A percentile compares a stretch with the other conserved stretches of the same genome.
These are phyloP conservation scores for Cladosporium phlei DNA, from an alignment of 2,329 filamentous ascomycete genomes.

Conservation along the genomic window DNA sequence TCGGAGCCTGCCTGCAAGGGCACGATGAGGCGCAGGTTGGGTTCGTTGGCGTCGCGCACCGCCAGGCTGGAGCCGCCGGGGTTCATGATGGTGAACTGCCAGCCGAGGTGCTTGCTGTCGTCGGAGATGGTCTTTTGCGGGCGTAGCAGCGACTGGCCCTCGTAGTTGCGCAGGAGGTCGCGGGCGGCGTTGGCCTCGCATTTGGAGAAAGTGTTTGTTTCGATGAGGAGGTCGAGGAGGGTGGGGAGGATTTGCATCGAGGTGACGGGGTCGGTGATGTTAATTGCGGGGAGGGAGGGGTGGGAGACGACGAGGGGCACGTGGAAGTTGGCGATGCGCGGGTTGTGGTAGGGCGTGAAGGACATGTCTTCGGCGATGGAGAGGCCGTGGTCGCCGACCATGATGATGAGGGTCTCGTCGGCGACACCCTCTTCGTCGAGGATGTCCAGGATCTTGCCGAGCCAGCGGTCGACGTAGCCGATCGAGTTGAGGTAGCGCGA, in stretches of 20 bases:
- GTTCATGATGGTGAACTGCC: conserved; percentile 14
- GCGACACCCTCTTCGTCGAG: conserved; percentile 42
- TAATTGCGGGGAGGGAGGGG: conserved; percentile 39
- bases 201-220: conserved; percentile 37
- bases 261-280: conserved; percentile 38
- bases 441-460: conserved; percentile 36
- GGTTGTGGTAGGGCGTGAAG: conserved; percentile 40
- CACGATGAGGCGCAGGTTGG: conserved; percentile 7
- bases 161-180: conserved; percentile 41
- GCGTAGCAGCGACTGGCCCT: conserved; percentile 46
- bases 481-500: conserved; percentile 42
- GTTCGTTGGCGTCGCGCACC: conserved; percentile 8
- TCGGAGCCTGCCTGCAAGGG: conserved; percentile 5
- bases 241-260: conserved; percentile 44
- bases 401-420: conserved; percentile 43
- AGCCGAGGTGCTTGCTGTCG: conserved; percentile 13
- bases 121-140: conserved; percentile 8
- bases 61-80: conserved; percentile 16
- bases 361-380: conserved; percentile 40
- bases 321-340: conserved; percentile 41
- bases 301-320: conserved; percentile 44
- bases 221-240: conserved; percentile 42
- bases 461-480: conserved; percentile 38
- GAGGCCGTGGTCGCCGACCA: conserved; percentile 40
- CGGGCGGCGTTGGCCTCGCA: conserved; percentile 32